A percentile compares a stretch with the other conserved stretches of the same genome.
Conservation (phyloP, 192 early-diverging fungal species). For the Phlyctochytrium planicorne region DNA sequence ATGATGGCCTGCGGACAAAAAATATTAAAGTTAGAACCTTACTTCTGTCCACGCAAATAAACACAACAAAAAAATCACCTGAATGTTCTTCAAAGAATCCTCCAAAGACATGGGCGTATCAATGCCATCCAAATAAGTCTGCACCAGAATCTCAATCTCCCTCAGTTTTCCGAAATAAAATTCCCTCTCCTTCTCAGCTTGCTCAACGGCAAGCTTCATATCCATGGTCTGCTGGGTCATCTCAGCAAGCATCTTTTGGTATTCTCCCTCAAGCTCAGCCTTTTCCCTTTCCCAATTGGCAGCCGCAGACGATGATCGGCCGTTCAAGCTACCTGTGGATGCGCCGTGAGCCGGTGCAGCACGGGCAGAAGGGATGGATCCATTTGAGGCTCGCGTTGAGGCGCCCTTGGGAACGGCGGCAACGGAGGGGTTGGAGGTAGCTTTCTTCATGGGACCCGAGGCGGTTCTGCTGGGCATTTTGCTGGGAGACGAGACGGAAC, state of each 20-base stretch:
- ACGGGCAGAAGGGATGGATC: neutral
- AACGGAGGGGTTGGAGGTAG: slow-evolving; percentile 11
- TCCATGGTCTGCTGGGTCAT: slow-evolving; percentile 78
- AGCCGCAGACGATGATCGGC: slow-evolving; percentile 3
- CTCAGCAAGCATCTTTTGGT: slow-evolving; percentile 68
- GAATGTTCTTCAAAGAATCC: slow-evolving; percentile 69
- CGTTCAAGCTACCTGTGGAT: slow-evolving; percentile 5
- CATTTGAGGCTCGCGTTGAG: neutral
- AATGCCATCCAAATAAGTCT: slow-evolving; percentile 66
- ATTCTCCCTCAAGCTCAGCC: slow-evolving; percentile 44
- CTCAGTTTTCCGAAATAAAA: slow-evolving; percentile 95
- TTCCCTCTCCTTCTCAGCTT: slow-evolving; percentile 94
- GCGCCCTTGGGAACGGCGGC: neutral
- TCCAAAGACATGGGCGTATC: slow-evolving; percentile 45
- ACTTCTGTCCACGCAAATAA: neutral
- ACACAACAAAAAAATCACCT: slow-evolving; percentile 40
- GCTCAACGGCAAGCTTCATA: slow-evolving; percentile 82
- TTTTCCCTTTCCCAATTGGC: slow-evolving; percentile 9
- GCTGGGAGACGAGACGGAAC: slow-evolving; percentile 6
- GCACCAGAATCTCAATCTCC: slow-evolving; percentile 91
- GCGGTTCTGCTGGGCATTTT: slow-evolving; percentile 16
- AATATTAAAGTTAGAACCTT: neutral
- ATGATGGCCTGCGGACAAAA: slow-evolving; percentile 66
- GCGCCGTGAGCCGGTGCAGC: slow-evolving; percentile 5
- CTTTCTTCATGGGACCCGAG: slow-evolving; percentile 40